A percentile compares a stretch with the other conserved stretches of the same genome.
Conservation (phyloP, 2,329 filamentous ascomycete species). For the Stagonosporopsis chrysanthemi region DNA sequence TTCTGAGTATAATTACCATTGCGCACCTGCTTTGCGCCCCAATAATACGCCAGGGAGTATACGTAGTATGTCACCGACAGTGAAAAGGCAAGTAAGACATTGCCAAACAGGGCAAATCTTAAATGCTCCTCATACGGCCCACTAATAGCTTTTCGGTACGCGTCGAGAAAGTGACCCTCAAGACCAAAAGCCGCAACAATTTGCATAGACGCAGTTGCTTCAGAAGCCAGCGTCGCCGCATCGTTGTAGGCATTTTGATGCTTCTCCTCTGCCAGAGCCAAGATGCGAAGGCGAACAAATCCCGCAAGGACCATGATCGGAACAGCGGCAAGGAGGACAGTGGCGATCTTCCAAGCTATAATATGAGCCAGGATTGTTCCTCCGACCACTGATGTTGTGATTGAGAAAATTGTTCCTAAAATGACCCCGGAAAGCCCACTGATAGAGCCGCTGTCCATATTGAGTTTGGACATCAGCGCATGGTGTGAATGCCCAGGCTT, state of each 20-base stretch:
- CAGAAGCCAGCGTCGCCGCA: constrained; percentile 70
- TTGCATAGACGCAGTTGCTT: constrained; percentile 71
- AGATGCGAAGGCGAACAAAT: constrained; percentile 56
- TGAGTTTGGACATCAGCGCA: constrained; percentile 56
- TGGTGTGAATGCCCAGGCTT: constrained; percentile 53
- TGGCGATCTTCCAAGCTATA: constrained; percentile 60
- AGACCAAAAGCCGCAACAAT: constrained; percentile 60
- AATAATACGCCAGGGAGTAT: constrained; percentile 59
- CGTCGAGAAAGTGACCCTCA: constrained; percentile 49
- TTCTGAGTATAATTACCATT: constrained; percentile 52
- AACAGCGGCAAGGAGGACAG: constrained; percentile 58
- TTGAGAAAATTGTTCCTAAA: constrained; percentile 59
- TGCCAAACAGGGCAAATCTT: constrained; percentile 51
- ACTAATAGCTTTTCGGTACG: constrained; percentile 50
- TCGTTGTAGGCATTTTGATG: constrained; percentile 70
- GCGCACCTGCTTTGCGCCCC: constrained; percentile 54
- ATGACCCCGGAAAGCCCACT: constrained; percentile 59
- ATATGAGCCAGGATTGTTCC: constrained; percentile 58
- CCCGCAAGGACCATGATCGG: constrained; percentile 58
- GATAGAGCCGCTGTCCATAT: constrained; percentile 58
- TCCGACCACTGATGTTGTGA: constrained; percentile 56
- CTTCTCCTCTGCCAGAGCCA: constrained; percentile 66
- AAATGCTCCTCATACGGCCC: constrained; percentile 52
- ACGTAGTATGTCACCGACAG: constrained; percentile 57
- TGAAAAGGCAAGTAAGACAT: constrained; percentile 54